These are phyloP conservation scores for Backusella tuberculispora DNA, from an alignment of 192 early-diverging fungal species.

Conservation along the genomic window DNA sequence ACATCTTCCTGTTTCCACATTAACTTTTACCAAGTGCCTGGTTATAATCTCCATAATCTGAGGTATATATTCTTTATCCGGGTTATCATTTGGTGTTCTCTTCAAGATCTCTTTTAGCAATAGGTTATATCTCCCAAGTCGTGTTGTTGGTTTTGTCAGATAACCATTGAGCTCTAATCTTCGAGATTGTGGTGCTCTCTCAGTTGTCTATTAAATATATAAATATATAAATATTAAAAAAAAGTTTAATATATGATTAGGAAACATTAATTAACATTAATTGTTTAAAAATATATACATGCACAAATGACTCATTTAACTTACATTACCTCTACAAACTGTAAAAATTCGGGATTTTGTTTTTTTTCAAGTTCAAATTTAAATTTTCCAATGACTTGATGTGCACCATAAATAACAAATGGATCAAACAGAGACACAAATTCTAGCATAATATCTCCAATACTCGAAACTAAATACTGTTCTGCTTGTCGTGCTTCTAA, in stretches of 20 bases:
- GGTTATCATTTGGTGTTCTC: constrained; percentile 75
- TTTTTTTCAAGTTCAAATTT: constrained; percentile 82
- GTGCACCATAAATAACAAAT: constrained; percentile 85
- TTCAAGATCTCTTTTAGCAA: constrained; percentile 82
- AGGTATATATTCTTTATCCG: constrained; percentile 75
- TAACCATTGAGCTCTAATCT: constrained; percentile 87
- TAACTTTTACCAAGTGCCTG: constrained; percentile 78
- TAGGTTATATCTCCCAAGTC: constrained; percentile 85
- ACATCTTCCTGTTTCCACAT: constrained; percentile 85
- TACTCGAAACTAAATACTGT: constrained; percentile 67
- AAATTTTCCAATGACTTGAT: constrained; percentile 84
- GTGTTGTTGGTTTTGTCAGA: constrained; percentile 84
- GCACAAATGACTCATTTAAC: neutral
- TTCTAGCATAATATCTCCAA: constrained; percentile 86
- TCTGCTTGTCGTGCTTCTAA: constrained; percentile 66
- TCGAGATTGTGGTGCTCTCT: constrained; percentile 76
- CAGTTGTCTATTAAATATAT: constrained; percentile 48
- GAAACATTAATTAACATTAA: neutral
- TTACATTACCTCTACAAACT: constrained; percentile 75
- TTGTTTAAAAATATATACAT: neutral
- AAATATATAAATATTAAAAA: neutral
- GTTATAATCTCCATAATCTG: constrained; percentile 73
- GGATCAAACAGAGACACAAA: constrained; percentile 73
- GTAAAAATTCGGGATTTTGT: constrained; percentile 64
- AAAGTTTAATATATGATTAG: neutral